These are phyloP conservation scores for Erodium maritimum DNA, from an alignment of 345 rosid species.

Conservation along the genomic window DNA sequence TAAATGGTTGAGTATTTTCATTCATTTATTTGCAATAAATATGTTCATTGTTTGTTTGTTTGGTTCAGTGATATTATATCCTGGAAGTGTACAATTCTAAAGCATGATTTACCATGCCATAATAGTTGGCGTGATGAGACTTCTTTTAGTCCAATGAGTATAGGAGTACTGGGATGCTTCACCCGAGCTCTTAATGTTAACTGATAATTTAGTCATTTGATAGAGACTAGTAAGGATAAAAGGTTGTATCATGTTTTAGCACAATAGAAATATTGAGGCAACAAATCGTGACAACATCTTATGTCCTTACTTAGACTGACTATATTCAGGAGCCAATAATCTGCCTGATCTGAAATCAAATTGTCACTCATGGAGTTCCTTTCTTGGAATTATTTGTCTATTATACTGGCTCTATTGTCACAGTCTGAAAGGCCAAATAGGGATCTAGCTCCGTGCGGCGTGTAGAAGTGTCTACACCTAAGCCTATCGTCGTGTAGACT, in stretches of 20 bases:
- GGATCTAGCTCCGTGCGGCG: too few species aligned
- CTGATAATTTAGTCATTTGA: neutral
- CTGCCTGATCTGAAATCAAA: too few species aligned
- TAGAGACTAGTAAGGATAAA: neutral
- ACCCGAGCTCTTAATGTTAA: neutral
- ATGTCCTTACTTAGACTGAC: neutral
- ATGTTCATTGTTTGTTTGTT: neutral
- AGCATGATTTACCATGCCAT: neutral
- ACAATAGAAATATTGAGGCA: neutral
- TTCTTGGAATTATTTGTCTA: too few species aligned
- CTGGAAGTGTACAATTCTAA: neutral
- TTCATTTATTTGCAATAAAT: neutral
- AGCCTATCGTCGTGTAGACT: too few species aligned
- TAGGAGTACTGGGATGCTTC: neutral
- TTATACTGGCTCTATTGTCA: too few species aligned
- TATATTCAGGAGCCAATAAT: neutral
- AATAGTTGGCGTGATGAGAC: neutral
- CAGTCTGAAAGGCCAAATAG: too few species aligned
- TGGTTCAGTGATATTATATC: neutral
- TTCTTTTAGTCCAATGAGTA: neutral
- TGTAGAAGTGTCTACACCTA: too few species aligned
- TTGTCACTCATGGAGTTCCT: too few species aligned
- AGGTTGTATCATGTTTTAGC: neutral
- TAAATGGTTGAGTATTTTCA: neutral
- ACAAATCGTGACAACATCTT: neutral